Conservation (phyloP, 148 eudicot species). For the Oxyria digyna region DNA sequence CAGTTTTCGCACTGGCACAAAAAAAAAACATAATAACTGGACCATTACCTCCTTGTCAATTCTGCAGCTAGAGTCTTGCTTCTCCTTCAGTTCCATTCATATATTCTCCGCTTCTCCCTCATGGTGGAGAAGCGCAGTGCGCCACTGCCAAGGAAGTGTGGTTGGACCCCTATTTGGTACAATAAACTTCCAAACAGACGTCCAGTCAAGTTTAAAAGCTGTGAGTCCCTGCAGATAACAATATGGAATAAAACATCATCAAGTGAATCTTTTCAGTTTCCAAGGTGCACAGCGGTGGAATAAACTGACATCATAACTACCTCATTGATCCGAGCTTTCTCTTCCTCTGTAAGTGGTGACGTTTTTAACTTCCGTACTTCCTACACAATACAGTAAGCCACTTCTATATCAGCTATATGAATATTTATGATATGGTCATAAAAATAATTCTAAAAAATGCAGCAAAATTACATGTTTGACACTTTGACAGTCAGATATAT, state of each 20-base stretch:
- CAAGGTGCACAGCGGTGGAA: constrained; percentile 4
- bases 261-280: neutral
- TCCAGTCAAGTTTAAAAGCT: constrained; percentile 72
- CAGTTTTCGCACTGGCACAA: neutral
- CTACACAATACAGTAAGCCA: constrained; percentile 29
- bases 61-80: constrained; percentile 28
- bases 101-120: constrained; percentile 56
- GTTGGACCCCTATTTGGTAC: constrained; percentile 92
- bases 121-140: constrained; percentile 50
- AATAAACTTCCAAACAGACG: constrained; percentile 66
- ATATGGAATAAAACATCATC: constrained; percentile 4
- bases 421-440: neutral
- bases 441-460: neutral
- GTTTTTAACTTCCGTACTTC: constrained; percentile 77
- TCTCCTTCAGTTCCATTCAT: constrained; percentile 53
- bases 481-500: neutral
- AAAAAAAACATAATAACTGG: neutral
- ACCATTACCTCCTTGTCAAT: constrained; percentile 55
- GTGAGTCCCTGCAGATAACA: constrained; percentile 45
- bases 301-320: constrained; percentile 20
- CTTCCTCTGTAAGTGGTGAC: constrained; percentile 76
- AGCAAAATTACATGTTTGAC: neutral
- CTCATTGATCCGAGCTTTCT: constrained; percentile 62
- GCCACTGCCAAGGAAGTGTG: constrained; percentile 91
- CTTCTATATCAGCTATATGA: constrained; percentile 6